phyloP scores from a whole-genome alignment of 129 eudicot species.

The Artemisia argyi region DNA sequence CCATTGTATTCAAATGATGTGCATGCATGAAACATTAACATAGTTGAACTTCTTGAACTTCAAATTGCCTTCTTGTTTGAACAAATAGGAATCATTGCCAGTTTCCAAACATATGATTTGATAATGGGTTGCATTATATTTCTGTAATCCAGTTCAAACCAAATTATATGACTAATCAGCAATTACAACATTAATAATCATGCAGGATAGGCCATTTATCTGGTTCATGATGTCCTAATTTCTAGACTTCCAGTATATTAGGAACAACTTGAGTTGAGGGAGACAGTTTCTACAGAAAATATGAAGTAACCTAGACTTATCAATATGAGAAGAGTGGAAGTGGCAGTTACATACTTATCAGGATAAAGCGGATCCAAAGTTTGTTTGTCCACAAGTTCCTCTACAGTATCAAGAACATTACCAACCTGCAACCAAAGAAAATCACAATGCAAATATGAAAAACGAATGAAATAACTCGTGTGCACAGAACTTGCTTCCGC shows the following conservation, averaged over 20 bases:
- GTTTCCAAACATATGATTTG: neutral
- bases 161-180: neutral
- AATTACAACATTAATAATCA: neutral
- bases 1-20: neutral
- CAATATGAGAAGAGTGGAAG: neutral
- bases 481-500: too few relatives aligned
- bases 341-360: conserved; percentile 44
- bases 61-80: neutral
- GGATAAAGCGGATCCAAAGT: conserved; percentile 51
- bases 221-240: too few relatives aligned
- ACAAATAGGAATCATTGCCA: neutral
- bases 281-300: neutral
- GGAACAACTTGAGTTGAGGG: too few relatives aligned
- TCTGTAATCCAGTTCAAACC: neutral
- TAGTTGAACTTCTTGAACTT: conserved; percentile 2
- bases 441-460: neutral
- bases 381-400: conserved; percentile 68
- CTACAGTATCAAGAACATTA: conserved; percentile 54
- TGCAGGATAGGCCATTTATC: too few relatives aligned
- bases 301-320: neutral
- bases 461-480: neutral
- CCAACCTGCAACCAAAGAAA: conserved; percentile 49
- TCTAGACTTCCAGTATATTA: too few relatives aligned
- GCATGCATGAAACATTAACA: neutral
- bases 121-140: neutral